A percentile compares a stretch with the other conserved stretches of the same genome.
Conservation (phyloP, 2,329 filamentous ascomycete genomes). For the Thelonectria discophora region DNA sequence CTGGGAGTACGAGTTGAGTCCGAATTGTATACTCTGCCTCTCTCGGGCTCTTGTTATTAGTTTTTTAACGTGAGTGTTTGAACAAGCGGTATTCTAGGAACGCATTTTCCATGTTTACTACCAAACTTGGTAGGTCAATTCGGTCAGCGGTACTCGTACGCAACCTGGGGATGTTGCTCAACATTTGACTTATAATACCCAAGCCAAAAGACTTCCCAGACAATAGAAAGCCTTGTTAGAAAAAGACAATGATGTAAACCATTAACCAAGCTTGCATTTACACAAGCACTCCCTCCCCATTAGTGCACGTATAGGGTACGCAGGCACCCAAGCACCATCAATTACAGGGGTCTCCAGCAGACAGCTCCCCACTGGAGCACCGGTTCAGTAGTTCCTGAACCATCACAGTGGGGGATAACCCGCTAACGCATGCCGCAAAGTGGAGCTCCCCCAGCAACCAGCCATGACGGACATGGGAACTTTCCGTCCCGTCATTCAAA, state of each 20-base stretch:
- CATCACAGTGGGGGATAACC: conserved; percentile 16
- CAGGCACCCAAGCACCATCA: neutral
- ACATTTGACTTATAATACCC: neutral
- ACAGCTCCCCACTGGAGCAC: conserved; percentile 20
- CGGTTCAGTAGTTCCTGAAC: conserved; percentile 10
- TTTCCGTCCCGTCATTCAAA: neutral
- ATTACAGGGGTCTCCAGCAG: conserved; percentile 1
- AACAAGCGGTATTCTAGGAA: too few relatives aligned
- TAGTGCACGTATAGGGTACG: neutral
- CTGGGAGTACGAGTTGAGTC: neutral
- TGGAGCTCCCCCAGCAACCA: conserved; percentile 17
- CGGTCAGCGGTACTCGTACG: too few relatives aligned
- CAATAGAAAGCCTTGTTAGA: too few relatives aligned
- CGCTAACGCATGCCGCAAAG: conserved; percentile 22
- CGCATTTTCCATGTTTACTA: too few relatives aligned
- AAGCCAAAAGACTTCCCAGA: neutral
- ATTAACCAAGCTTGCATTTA: too few relatives aligned
- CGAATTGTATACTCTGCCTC: neutral
- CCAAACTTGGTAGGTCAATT: too few relatives aligned
- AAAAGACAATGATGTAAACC: too few relatives aligned
- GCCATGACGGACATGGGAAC: neutral
- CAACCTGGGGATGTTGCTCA: too few relatives aligned
- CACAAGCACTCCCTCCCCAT: neutral
- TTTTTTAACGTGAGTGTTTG: too few relatives aligned
- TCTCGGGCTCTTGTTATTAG: neutral